A percentile compares a stretch with the other conserved stretches of the same genome.
These are phyloP conservation scores for Dispira parvispora DNA, from an alignment of 192 early-diverging fungal genomes.

Conservation along the genomic window DNA sequence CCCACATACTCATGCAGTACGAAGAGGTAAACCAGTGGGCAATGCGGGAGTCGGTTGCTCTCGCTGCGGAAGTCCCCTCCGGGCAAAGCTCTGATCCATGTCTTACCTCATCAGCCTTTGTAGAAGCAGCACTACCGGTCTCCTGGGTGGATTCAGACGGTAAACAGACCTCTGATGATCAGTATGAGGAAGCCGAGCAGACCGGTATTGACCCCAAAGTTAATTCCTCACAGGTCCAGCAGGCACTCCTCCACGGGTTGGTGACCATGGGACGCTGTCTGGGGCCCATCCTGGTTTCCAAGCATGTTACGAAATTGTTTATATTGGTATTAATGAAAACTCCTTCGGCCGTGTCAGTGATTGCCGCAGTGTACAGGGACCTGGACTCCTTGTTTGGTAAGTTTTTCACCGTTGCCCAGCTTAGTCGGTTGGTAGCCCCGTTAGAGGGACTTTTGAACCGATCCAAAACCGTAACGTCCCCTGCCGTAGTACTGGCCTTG, in stretches of 20 bases:
- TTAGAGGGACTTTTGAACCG: neutral
- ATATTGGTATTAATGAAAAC: neutral
- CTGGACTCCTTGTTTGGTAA: neutral
- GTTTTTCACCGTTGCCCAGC: conserved; percentile 1
- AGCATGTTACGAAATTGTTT: neutral
- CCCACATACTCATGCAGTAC: neutral
- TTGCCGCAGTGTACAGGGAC: neutral
- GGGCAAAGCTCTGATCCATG: too few relatives aligned
- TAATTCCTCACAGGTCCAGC: too few relatives aligned
- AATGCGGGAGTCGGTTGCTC: too few relatives aligned
- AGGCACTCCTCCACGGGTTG: too few relatives aligned
- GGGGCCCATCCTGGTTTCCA: conserved; percentile 5
- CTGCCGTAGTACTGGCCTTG: neutral
- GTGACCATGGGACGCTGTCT: too few relatives aligned
- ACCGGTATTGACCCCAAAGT: too few relatives aligned
- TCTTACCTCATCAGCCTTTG: too few relatives aligned
- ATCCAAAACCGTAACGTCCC: neutral
- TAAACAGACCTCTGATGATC: too few relatives aligned
- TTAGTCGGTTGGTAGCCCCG: neutral
- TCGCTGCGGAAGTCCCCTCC: too few relatives aligned
- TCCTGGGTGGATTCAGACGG: too few relatives aligned
- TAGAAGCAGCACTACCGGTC: too few relatives aligned
- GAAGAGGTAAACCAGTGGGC: neutral
- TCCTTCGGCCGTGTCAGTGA: neutral
- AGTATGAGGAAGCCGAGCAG: too few relatives aligned